Evolutionary conservation across 352 stramenopile genomes (phyloP).

Genomic region (Phytopythium litorale): DNA sequence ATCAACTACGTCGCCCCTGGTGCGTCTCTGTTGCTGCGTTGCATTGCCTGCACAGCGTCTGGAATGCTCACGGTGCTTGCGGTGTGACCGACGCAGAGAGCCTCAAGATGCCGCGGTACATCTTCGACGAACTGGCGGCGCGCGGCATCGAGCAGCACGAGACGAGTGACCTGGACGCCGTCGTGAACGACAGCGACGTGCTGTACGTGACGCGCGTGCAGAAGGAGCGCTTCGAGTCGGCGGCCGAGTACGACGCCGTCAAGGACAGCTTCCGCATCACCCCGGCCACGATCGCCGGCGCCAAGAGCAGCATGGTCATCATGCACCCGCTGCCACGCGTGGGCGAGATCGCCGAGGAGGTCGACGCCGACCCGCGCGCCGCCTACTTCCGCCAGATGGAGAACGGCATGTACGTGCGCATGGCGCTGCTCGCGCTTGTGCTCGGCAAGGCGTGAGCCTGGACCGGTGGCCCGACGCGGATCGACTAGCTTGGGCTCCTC

Average conservation of each 20-base stretch:
- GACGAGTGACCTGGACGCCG: slow-evolving; percentile 75
- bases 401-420: slow-evolving; percentile 99
- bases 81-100: slow-evolving; percentile 27
- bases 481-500: background rate
- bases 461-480: no score
- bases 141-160: slow-evolving; percentile 87
- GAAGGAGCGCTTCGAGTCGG: slow-evolving; percentile 95
- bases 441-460: slow-evolving; percentile 71
- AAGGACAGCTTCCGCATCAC: slow-evolving; percentile 90
- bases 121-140: slow-evolving; percentile 63
- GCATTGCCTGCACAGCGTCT: background rate
- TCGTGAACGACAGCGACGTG: slow-evolving; percentile 93
- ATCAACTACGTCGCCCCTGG: slow-evolving; percentile 92
- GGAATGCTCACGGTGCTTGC: background rate
- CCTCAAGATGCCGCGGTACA: slow-evolving; percentile 82
- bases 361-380: slow-evolving; percentile 94
- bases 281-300: slow-evolving; percentile 55
- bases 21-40: slow-evolving; percentile 2
- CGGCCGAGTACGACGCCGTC: slow-evolving; percentile 93
- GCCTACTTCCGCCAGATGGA: slow-evolving; percentile 98
- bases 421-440: slow-evolving; percentile 96
- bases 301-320: slow-evolving; percentile 93
- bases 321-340: slow-evolving; percentile 98
- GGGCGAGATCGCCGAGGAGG: slow-evolving; percentile 95
- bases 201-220: slow-evolving; percentile 99